Percentiles rank a stretch among this genome's conserved stretches.
Evolutionary conservation across 345 rosid species (phyloP).

Genomic region (Firmiana major): DNA sequence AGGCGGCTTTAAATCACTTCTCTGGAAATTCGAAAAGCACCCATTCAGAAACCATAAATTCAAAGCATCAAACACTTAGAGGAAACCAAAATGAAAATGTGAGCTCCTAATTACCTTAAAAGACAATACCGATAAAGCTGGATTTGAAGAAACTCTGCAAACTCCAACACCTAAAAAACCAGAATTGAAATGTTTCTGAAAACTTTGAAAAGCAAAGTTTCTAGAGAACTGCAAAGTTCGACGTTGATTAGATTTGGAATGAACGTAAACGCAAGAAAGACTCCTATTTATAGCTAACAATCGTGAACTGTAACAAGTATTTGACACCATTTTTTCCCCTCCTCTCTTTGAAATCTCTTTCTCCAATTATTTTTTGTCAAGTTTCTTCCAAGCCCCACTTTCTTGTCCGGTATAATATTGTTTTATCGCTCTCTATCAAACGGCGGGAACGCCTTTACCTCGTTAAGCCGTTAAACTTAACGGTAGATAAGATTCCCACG

Average conservation of each 20-base stretch:
- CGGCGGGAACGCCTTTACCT: neutral
- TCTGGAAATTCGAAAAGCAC: slow-evolving; percentile 30
- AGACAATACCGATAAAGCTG: slow-evolving; percentile 26
- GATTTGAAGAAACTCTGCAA: slow-evolving; percentile 36
- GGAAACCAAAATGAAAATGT: neutral
- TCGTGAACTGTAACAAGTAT: slow-evolving; percentile 25
- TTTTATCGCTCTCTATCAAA: neutral
- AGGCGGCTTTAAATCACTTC: slow-evolving; percentile 24
- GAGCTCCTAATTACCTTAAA: slow-evolving; percentile 39
- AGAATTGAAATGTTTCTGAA: slow-evolving; percentile 23
- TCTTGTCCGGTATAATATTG: neutral
- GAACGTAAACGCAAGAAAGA: slow-evolving; percentile 23
- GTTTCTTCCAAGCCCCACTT: neutral
- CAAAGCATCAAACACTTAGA: neutral
- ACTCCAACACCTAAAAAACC: slow-evolving; percentile 42
- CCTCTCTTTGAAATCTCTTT: neutral
- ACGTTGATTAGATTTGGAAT: slow-evolving; percentile 10
- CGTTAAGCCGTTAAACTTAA: neutral
- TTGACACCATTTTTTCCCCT: slow-evolving; percentile 38
- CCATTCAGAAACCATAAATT: neutral
- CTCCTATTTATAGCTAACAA: slow-evolving; percentile 49
- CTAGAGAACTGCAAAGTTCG: neutral
- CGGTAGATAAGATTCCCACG: slow-evolving; percentile 33
- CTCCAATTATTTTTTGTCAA: neutral
- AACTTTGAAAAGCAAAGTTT: slow-evolving; percentile 6